Base-by-base conservation (phyloP, 2,329 filamentous ascomycete genomes). In the Botrytis sinoallii region DNA sequence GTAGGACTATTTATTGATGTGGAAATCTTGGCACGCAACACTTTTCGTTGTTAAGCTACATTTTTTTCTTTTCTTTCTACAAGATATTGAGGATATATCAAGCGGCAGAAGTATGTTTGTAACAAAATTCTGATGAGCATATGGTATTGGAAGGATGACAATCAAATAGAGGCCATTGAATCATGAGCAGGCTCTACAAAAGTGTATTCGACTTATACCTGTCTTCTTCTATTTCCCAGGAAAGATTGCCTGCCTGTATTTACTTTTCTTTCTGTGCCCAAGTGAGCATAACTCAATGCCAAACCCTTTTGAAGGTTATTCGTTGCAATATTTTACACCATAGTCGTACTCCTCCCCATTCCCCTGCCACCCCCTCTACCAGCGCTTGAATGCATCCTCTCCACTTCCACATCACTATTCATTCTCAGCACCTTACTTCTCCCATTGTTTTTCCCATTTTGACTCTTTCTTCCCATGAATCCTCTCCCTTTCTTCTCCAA, bases 341-440 rank as follows among this genome's bases (percentile, higher is more conserved):
- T 57, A 8, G 60, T 66, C 40, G n/a, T 66, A 46, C 46, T 35
- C 46, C 60, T 44, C 12, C 22, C 22, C 42, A 52, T 55, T 5
- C 42, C 42, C 70, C 42, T 42, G 3, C 65, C 25, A n/a, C 18
- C 25, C 16, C 16, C 35, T 35, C 52, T n/a, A 16, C 29, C 40
- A 44, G 20, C 46, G 18, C 22, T 42, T 9, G 48, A 65, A 61
- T 71, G 35, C 42, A 55, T 38, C 25, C 40, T 38, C 25, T 29
- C n/a, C 6, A n/a, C 35, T 2, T n/a, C 35, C 16, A 32, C 35
- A 57, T 66, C 60, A 32, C 60, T 71, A 9, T 65, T 25, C 70
- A 66, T 57, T 48, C 72, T 72, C 61, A 44, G 35, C 35, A 60
- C 60, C 29, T 65, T 44, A 32, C 52, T 18, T 68, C 59, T 35